These are phyloP conservation scores for Endocalyx cinctus DNA, from an alignment of 2,329 filamentous ascomycete genomes.

Conservation along the genomic window DNA sequence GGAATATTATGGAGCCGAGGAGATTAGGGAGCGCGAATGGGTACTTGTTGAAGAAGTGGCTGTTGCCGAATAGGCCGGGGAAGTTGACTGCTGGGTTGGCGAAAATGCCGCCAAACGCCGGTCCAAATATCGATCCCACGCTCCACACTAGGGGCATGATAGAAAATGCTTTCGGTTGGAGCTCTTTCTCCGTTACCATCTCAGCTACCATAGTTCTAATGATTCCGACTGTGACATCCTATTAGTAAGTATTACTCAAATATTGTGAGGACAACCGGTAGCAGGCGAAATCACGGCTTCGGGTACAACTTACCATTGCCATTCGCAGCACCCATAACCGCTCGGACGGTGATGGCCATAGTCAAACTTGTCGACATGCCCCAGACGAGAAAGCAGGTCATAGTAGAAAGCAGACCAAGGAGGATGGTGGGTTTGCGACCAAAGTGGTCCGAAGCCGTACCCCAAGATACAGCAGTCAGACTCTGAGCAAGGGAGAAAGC, in stretches of 20 bases:
- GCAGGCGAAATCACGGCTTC: not conserved
- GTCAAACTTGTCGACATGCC: conserved; percentile 74
- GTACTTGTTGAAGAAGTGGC: conserved; percentile 65
- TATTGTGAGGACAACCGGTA: not conserved
- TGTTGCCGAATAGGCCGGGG: conserved; percentile 64
- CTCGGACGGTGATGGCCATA: conserved; percentile 75
- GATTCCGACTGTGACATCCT: conserved; percentile 67
- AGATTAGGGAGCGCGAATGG: conserved; percentile 85
- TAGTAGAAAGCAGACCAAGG: conserved; percentile 68
- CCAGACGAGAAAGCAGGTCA: conserved; percentile 76
- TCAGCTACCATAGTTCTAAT: conserved; percentile 90
- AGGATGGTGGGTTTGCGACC: conserved; percentile 83
- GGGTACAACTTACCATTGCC: conserved; percentile 61
- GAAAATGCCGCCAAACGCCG: conserved; percentile 80
- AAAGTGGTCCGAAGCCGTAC: conserved; percentile 68
- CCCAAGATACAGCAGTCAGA: conserved; percentile 69
- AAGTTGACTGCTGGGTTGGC: conserved; percentile 74
- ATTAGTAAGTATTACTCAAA: conserved; percentile 19
- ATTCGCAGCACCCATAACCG: conserved; percentile 77
- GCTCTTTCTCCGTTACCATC: conserved; percentile 78
- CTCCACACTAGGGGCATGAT: conserved; percentile 92
- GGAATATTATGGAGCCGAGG: conserved; percentile 69
- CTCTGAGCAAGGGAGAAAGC: conserved; percentile 71
- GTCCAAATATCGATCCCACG: conserved; percentile 81
- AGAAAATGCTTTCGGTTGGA: conserved; percentile 85